Conservation (phyloP, 202 grass and related monocot species). For the Setaria italica region DNA sequence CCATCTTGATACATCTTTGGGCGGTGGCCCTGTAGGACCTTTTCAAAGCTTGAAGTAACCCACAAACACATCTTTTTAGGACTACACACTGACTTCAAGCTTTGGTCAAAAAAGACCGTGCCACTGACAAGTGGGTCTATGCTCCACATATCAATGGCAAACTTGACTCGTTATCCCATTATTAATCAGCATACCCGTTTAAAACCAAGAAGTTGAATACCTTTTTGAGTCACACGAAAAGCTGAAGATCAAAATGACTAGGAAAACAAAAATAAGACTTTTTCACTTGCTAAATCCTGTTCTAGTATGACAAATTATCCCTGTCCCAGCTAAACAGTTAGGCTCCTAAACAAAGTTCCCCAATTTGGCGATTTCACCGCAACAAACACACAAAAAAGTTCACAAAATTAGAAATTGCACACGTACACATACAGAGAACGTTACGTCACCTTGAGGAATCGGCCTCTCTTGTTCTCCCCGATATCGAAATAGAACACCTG, state of each 20-base stretch:
- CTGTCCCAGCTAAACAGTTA: slow-evolving; percentile 10
- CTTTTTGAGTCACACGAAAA: slow-evolving; percentile 37
- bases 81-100: neutral
- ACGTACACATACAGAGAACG: neutral
- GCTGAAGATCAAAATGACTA: neutral
- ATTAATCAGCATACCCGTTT: slow-evolving; percentile 36
- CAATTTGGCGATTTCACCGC: slow-evolving; percentile 6
- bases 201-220: slow-evolving; percentile 5
- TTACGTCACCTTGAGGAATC: slow-evolving; percentile 79
- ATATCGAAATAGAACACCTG: slow-evolving; percentile 93
- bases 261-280: neutral
- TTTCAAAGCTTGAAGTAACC: slow-evolving; percentile 39
- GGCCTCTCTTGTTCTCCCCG: slow-evolving; percentile 92
- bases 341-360: slow-evolving; percentile 14
- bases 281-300: neutral
- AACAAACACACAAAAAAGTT: neutral
- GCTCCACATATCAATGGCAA: neutral
- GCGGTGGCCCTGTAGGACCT: neutral
- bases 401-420: neutral
- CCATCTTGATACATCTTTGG: slow-evolving; percentile 6
- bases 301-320: neutral
- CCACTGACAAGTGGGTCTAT: slow-evolving; percentile 33
- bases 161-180: slow-evolving; percentile 9
- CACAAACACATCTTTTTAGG: slow-evolving; percentile 23
- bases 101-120: slow-evolving; percentile 20